Conservation (phyloP, 1,284 basidiomycete species). For the Cutaneotrichosporon sp. region DNA sequence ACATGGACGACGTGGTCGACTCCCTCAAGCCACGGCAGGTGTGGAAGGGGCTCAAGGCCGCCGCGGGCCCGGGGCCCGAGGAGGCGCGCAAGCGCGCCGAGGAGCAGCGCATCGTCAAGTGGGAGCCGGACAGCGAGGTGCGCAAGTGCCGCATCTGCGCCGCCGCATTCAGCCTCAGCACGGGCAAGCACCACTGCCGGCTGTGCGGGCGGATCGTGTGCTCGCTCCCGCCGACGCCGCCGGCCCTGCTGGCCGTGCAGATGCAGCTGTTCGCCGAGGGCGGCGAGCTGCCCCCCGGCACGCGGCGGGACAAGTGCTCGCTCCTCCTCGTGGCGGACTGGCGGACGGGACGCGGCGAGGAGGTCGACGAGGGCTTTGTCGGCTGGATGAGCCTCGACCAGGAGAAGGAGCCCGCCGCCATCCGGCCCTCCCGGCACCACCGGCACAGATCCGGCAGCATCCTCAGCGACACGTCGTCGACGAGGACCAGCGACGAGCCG, state of each 20-base stretch:
- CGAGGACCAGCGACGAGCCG: slow-evolving; percentile 25
- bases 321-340: slow-evolving; percentile 76
- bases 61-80: slow-evolving; percentile 61
- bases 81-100: slow-evolving; percentile 59
- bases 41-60: slow-evolving; percentile 59
- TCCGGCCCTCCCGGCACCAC: slow-evolving; percentile 1
- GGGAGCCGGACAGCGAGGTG: slow-evolving; percentile 80
- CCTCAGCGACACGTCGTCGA: neutral
- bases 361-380: slow-evolving; percentile 78
- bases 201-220: slow-evolving; percentile 92
- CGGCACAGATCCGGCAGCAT: neutral
- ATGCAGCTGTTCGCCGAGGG: slow-evolving; percentile 47
- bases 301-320: slow-evolving; percentile 69
- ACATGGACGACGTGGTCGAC: slow-evolving; percentile 34
- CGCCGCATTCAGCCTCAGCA: slow-evolving; percentile 81
- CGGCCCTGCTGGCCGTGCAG: slow-evolving; percentile 54
- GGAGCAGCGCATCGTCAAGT: slow-evolving; percentile 92
- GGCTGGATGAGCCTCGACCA: slow-evolving; percentile 60
- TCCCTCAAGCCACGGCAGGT: slow-evolving; percentile 49
- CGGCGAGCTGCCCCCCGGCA: slow-evolving; percentile 48
- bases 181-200: slow-evolving; percentile 95
- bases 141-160: slow-evolving; percentile 83
- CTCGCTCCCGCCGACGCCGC: slow-evolving; percentile 74
- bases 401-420: slow-evolving; percentile 6
- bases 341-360: slow-evolving; percentile 71